Conservation (phyloP, 2,329 filamentous ascomycete genomes). For the Beauveria varroae region DNA sequence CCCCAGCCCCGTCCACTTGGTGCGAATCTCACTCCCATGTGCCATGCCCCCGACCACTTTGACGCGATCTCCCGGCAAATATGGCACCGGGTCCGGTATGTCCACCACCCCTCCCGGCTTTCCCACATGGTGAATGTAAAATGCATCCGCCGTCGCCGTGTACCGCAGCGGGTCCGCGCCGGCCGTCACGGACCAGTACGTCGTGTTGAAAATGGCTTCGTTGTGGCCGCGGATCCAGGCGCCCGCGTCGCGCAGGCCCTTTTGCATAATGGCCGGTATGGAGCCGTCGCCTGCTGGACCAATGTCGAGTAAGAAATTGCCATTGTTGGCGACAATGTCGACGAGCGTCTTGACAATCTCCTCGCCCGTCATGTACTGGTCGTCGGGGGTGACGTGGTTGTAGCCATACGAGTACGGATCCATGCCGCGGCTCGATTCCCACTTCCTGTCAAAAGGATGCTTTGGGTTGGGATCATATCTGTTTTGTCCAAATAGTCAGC, state of each 20-base stretch:
- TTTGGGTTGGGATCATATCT: conserved; percentile 9
- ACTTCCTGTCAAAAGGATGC: conserved; percentile 33
- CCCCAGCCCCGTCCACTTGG: conserved; percentile 15
- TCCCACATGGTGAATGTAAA: conserved; percentile 41
- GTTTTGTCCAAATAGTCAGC: too few relatives aligned
- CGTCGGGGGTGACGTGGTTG: conserved; percentile 44
- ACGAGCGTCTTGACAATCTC: conserved; percentile 40
- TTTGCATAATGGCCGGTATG: conserved; percentile 40
- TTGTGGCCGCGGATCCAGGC: conserved; percentile 44
- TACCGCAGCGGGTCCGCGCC: conserved; percentile 40
- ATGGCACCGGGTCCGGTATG: conserved; percentile 37
- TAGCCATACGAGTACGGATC: conserved; percentile 54
- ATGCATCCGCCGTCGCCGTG: conserved; percentile 43
- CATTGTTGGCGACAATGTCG: conserved; percentile 48
- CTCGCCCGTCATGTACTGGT: conserved; percentile 44
- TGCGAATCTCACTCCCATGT: conserved; percentile 17
- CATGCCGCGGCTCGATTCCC: conserved; percentile 53
- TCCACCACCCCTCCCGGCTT: conserved; percentile 29
- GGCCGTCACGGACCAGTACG: conserved; percentile 43
- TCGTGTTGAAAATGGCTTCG: conserved; percentile 51
- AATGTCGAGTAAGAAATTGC: conserved; percentile 49
- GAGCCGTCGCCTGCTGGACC: conserved; percentile 48
- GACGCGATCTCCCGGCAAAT: conserved; percentile 37
- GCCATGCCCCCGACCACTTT: conserved; percentile 31
- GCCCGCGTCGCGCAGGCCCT: conserved; percentile 42